Conservation (phyloP, 202 grass and related monocot species). For the Eragrostis tef region DNA sequence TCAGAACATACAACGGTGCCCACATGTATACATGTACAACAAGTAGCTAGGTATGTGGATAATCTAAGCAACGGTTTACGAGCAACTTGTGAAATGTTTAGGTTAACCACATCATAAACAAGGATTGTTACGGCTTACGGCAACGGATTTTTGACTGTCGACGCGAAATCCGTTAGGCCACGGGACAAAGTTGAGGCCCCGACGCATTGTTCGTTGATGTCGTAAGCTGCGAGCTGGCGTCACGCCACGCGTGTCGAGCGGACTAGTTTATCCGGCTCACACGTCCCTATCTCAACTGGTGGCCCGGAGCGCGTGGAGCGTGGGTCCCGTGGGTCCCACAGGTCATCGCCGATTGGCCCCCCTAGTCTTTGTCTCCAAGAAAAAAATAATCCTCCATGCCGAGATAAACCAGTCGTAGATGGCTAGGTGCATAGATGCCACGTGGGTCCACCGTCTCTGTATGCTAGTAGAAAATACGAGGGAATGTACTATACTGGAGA, state of each 20-base stretch:
- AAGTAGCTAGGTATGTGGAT: not conserved
- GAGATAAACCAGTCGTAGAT: not conserved
- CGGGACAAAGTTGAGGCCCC: conserved; percentile 20
- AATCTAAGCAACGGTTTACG: not conserved
- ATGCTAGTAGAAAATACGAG: not conserved
- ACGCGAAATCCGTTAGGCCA: not conserved
- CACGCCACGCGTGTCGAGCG: conserved; percentile 13
- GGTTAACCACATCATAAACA: not conserved
- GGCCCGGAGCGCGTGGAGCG: not conserved
- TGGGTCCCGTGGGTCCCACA: not conserved
- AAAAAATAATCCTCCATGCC: not conserved
- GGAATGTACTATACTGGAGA: conserved; percentile 23
- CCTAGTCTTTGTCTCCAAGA: not conserved
- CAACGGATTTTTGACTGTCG: not conserved
- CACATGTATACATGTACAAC: not conserved
- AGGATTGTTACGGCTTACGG: not conserved
- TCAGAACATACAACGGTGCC: not conserved
- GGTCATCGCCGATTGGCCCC: conserved; percentile 34
- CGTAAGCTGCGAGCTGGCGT: not conserved
- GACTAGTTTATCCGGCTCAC: not conserved
- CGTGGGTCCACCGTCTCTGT: not conserved
- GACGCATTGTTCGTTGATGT: not conserved
- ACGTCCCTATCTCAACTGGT: not conserved
- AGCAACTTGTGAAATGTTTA: not conserved
- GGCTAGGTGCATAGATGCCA: conserved; percentile 2